Evolutionary conservation across 768 basidiomycete genomes (phyloP).

Genomic region (Chlorophyllum brunneum): DNA sequence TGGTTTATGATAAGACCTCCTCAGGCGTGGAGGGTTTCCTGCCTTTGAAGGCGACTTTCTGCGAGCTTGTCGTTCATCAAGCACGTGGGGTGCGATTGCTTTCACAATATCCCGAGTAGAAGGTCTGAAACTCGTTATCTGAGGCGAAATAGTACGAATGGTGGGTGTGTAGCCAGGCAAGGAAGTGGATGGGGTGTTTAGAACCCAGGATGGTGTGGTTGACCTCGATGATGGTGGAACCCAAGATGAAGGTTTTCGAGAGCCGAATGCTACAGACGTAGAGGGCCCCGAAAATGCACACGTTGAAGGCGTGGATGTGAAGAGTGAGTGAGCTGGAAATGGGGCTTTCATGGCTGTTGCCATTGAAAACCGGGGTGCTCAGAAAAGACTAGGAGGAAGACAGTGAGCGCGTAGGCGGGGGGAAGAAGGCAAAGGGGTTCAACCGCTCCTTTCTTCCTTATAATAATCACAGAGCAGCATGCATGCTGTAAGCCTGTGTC

Average conservation of each 20-base stretch:
- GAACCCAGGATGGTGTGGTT: neutral
- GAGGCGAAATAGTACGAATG: conserved; percentile 8
- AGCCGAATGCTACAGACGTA: no score
- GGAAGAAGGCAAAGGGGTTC: neutral
- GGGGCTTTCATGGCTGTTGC: no score
- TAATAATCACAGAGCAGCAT: neutral
- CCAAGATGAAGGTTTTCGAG: neutral
- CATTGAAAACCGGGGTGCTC: no score
- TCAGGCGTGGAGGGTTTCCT: no score
- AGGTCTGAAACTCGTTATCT: conserved; percentile 28
- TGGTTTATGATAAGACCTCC: no score
- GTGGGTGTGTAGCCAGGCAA: conserved; percentile 1
- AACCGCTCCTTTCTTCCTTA: neutral
- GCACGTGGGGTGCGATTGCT: conserved; percentile 43
- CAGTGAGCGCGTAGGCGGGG: neutral
- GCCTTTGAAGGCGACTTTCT: neutral
- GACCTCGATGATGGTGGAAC: neutral
- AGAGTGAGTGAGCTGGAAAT: neutral
- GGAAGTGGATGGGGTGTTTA: neutral
- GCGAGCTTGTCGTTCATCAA: conserved; percentile 30
- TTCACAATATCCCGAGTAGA: conserved; percentile 38
- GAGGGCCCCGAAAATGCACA: no score
- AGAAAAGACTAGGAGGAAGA: no score
- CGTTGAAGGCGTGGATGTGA: no score
- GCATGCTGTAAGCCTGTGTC: conserved; percentile 10